Evolutionary conservation across 495 filamentous ascomycete species (phyloP).

Genomic region (Penicillium pancosmium): DNA sequence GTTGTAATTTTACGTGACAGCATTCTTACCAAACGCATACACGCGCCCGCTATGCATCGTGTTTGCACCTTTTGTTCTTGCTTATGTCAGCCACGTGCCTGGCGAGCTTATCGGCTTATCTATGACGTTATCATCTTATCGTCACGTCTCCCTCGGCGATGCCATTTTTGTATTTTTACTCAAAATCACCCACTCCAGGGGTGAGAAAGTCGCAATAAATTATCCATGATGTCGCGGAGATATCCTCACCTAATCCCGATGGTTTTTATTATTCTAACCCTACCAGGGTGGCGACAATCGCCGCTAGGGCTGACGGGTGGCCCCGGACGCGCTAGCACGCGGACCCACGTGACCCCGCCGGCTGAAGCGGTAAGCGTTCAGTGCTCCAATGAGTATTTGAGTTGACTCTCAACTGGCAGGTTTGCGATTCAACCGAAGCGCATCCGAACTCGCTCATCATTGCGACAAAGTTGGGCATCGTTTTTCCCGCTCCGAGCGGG

Average conservation of each 20-base stretch:
- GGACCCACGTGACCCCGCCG: conserved; percentile 32
- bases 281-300: conserved; percentile 15
- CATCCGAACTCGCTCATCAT: conserved; percentile 30
- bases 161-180: background rate
- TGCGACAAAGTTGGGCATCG: conserved; percentile 22
- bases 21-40: background rate
- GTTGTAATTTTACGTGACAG: background rate
- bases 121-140: conserved; percentile 25
- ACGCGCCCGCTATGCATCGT: background rate
- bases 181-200: background rate
- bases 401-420: conserved; percentile 12
- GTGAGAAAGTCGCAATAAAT: background rate
- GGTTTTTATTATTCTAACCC: background rate
- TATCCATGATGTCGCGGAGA: background rate
- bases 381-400: background rate
- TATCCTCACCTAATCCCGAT: background rate
- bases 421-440: conserved; percentile 30
- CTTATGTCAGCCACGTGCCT: conserved; percentile 5
- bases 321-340: conserved; percentile 30
- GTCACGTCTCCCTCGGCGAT: conserved; percentile 30
- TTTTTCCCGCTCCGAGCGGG: conserved; percentile 16
- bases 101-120: conserved; percentile 23
- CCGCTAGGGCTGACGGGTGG: conserved; percentile 10
- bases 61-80: conserved; percentile 13
- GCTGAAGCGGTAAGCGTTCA: conserved; percentile 32